Conservation (phyloP, 2,329 filamentous ascomycete genomes). For the Clathrospora elynae region DNA sequence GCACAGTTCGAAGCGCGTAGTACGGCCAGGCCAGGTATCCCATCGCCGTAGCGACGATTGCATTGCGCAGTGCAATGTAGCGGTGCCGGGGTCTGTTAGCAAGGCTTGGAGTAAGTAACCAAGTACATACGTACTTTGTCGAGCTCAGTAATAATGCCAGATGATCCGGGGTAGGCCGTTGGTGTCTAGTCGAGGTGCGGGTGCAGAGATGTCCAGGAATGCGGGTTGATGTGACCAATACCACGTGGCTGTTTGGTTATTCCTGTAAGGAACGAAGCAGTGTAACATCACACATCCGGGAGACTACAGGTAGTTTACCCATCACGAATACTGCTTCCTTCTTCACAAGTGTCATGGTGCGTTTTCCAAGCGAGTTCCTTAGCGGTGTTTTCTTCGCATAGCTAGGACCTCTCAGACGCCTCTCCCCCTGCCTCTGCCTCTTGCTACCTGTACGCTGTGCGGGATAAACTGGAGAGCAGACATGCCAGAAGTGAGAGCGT, state of each 20-base stretch:
- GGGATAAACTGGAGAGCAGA: conserved; percentile 74
- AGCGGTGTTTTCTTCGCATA: background rate
- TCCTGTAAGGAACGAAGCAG: conserved; percentile 5
- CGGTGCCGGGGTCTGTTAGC: background rate
- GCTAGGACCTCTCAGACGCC: conserved; percentile 1
- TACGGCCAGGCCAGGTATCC: conserved; percentile 12
- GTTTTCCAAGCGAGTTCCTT: background rate
- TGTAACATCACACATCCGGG: conserved; percentile 1
- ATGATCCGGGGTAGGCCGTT: background rate
- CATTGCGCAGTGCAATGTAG: conserved; percentile 9
- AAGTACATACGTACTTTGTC: background rate
- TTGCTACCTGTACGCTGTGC: conserved; percentile 38
- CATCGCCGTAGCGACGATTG: conserved; percentile 12
- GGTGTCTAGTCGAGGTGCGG: background rate
- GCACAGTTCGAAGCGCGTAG: conserved; percentile 5
- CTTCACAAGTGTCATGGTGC: too few relatives aligned
- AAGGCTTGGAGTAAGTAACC: background rate
- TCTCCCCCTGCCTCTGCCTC: conserved; percentile 26
- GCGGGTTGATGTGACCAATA: conserved; percentile 4
- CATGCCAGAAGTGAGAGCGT: conserved; percentile 69
- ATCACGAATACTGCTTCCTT: background rate
- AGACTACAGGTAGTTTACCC: background rate
- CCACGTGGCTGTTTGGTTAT: conserved; percentile 3
- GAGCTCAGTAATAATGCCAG: background rate
- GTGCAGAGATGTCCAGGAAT: background rate